phyloP scores from a whole-genome alignment of 148 eudicot genomes.

The Rhododendron kiyosumense region DNA sequence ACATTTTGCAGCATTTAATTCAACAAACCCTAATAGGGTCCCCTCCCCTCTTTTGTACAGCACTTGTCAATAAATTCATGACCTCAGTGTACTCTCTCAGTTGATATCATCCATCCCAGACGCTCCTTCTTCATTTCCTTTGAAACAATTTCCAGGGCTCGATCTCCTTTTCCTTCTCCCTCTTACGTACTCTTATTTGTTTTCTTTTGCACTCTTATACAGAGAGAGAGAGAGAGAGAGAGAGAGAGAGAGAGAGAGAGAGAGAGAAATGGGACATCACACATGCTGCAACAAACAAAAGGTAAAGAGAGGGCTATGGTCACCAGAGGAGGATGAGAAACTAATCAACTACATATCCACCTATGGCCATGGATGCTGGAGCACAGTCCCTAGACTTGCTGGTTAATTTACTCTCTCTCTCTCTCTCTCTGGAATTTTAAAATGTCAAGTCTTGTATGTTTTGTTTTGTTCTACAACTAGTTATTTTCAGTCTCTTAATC shows the following conservation, averaged over 20 bases:
- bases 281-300: slow-evolving; percentile 84
- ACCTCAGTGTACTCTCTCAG: slow-evolving; percentile 1
- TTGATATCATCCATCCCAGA: slow-evolving; percentile 13
- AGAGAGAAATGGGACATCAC: slow-evolving; percentile 65
- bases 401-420: slow-evolving; percentile 30
- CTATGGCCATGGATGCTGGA: slow-evolving; percentile 84
- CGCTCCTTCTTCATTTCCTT: not conserved
- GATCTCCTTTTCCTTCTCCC: too few relatives aligned
- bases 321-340: slow-evolving; percentile 91
- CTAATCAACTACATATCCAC: slow-evolving; percentile 67
- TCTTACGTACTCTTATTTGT: too few relatives aligned
- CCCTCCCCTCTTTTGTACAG: slow-evolving; percentile 10
- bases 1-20: not conserved
- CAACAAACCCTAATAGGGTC: slow-evolving; percentile 17
- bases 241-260: slow-evolving; percentile 8
- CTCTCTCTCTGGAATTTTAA: not conserved
- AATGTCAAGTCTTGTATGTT: not conserved
- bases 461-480: not conserved
- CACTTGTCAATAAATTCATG: slow-evolving; percentile 23
- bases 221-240: too few relatives aligned
- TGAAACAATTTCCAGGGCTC: not conserved
- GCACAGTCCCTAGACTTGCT: slow-evolving; percentile 77
- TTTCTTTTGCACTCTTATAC: too few relatives aligned
- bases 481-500: not conserved
- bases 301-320: slow-evolving; percentile 90